These are phyloP conservation scores for Citrus australasica DNA, from an alignment of 345 rosid genomes.

Conservation along the genomic window DNA sequence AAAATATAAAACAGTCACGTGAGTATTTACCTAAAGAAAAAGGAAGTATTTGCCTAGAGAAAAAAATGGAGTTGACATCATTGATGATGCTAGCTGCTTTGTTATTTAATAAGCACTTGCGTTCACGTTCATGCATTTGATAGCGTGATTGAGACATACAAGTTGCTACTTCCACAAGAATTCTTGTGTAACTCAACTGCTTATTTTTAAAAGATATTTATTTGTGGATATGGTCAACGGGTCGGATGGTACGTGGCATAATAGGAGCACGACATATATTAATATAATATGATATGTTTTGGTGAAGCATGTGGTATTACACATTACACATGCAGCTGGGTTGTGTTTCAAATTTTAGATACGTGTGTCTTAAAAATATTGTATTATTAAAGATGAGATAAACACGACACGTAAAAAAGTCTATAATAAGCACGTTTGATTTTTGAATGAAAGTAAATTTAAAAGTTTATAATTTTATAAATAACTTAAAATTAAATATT, in stretches of 20 bases:
- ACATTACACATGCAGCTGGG: fast-evolving
- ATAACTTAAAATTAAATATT: no score
- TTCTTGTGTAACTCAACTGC: neutral
- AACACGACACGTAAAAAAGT: fast-evolving
- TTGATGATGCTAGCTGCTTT: neutral
- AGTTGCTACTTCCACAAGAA: neutral
- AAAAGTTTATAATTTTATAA: no score
- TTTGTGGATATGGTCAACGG: no score
- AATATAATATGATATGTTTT: no score
- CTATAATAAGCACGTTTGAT: fast-evolving
- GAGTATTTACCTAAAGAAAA: no score
- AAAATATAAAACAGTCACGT: no score
- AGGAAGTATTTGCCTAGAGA: no score
- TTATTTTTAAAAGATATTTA: neutral
- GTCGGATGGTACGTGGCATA: no score
- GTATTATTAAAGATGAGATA: fast-evolving
- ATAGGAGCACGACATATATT: no score
- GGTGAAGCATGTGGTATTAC: fast-evolving
- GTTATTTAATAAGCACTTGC: neutral
- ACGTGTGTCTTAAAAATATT: fast-evolving
- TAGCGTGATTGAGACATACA: no score
- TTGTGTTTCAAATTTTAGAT: no score
- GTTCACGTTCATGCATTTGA: slow-evolving; percentile 3
- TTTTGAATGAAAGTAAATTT: no score
- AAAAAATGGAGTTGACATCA: neutral